A percentile compares a stretch with the other conserved stretches of the same genome.
Conservation (phyloP, 2,329 filamentous ascomycete species). For the Arthrobotrys sinensis region DNA sequence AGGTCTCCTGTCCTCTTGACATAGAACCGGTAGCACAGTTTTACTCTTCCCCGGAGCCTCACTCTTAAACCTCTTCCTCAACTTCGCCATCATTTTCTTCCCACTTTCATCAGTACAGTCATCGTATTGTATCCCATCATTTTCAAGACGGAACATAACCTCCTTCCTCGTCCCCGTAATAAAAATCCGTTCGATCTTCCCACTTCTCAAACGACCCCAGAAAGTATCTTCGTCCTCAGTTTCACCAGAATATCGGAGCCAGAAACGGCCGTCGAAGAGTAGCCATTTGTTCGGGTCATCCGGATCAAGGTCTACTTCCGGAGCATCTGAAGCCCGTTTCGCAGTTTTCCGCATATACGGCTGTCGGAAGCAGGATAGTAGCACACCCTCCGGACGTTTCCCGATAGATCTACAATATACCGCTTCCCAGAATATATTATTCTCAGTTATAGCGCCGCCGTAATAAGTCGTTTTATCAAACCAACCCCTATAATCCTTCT, state of each 20-base stretch:
- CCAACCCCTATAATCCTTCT: conserved; percentile 1
- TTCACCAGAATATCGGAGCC: conserved; percentile 32
- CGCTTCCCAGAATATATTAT: conserved; percentile 53
- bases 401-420: neutral
- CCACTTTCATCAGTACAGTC: neutral
- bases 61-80: conserved; percentile 19
- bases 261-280: conserved; percentile 45
- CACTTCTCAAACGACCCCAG: neutral
- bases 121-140: conserved; percentile 4
- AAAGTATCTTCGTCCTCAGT: conserved; percentile 12
- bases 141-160: conserved; percentile 28
- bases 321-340: conserved; percentile 15
- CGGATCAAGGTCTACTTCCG: conserved; percentile 15
- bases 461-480: neutral
- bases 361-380: conserved; percentile 45
- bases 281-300: conserved; percentile 24
- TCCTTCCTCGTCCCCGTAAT: conserved; percentile 51
- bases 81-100: conserved; percentile 11
- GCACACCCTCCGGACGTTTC: conserved; percentile 11
- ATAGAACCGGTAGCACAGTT: conserved; percentile 46
- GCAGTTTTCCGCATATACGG: conserved; percentile 22
- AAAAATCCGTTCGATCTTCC: conserved; percentile 16
- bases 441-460: conserved; percentile 37
- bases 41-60: conserved; percentile 55
- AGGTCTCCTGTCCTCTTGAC: conserved; percentile 22